These are phyloP conservation scores for Moricandia moricandioides DNA, from an alignment of 345 rosid species.

Conservation along the genomic window DNA sequence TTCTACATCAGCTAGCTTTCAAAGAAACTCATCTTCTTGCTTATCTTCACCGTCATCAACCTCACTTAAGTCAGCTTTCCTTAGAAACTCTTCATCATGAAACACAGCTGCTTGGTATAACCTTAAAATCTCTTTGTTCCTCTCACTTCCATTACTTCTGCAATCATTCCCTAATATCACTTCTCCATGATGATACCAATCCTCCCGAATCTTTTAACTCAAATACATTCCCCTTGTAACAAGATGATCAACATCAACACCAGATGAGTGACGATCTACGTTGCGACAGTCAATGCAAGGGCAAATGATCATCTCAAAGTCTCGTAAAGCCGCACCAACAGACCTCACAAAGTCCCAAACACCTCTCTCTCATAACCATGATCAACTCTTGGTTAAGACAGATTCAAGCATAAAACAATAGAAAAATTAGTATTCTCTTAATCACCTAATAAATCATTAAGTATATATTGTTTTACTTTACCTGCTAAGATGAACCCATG, in stretches of 20 bases:
- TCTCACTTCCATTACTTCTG: background rate
- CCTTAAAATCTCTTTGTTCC: background rate
- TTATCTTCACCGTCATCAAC: too few relatives aligned
- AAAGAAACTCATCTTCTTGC: too few relatives aligned
- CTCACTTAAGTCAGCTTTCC: too few relatives aligned
- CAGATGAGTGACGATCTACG: background rate
- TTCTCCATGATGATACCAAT: background rate
- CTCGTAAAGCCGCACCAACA: background rate
- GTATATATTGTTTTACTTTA: background rate
- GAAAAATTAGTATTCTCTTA: background rate
- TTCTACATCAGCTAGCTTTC: too few relatives aligned
- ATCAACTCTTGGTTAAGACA: background rate
- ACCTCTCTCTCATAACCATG: background rate
- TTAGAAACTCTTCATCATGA: too few relatives aligned
- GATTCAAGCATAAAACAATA: background rate
- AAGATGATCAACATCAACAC: background rate
- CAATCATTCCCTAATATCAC: background rate
- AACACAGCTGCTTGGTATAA: too few relatives aligned
- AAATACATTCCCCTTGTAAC: background rate
- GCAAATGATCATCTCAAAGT: background rate
- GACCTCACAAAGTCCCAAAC: background rate
- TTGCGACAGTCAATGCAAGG: background rate
- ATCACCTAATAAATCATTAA: background rate
- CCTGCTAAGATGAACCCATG: background rate
- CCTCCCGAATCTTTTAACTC: background rate